Evolutionary conservation across 768 basidiomycete genomes (phyloP), one percentile per base, ranked within the genome.

Genomic region (Asterophora lycoperdoides): DNA sequence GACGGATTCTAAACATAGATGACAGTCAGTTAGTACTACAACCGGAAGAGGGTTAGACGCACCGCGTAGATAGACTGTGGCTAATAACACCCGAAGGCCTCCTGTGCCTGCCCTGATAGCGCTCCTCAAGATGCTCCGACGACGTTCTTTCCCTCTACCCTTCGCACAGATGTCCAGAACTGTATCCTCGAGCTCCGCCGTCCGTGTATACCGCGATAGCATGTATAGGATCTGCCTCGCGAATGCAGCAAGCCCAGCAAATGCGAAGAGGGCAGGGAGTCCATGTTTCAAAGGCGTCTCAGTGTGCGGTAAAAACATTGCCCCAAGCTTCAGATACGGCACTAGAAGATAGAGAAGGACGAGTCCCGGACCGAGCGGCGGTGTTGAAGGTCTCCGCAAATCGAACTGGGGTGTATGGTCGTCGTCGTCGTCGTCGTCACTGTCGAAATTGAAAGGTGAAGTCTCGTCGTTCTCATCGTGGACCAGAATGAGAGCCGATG

Each of bases 221-320:
- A 88, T 77, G 66, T 86, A 88, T 81, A 83, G 86, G 41, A 89
- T 67, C 55, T 86, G 84, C 43, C 84, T 70, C 33, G 80, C 73
- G 53, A 85, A 78, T 28, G 75, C 75, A 6, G 86, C 75, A 11
- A 84, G 65, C 30, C 73, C 55, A n/a, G 81, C 81, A 49, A 81
- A 81, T 23, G 74, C 56, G 28, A 81, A 39, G 2, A 87, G 63
- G 1, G 70, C 64, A 23, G 78, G 66, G 23, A 87, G 66, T 3
- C 74, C 71, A 23, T 74, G 68, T 57, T 74, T 72, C 34, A 84
- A 65, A 3, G 81, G 71, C 40, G 74, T 58, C 32, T 65, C 64
- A 5, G 72, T 68, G 52, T 76, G 73, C n/a, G 79, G 71, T 8
- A 86, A 58, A 39, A 81, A 69, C 49, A 89, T 70, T 20, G 85